Conservation (phyloP, 139 green algal genomes). For the Prasinococcaceae sp. region DNA sequence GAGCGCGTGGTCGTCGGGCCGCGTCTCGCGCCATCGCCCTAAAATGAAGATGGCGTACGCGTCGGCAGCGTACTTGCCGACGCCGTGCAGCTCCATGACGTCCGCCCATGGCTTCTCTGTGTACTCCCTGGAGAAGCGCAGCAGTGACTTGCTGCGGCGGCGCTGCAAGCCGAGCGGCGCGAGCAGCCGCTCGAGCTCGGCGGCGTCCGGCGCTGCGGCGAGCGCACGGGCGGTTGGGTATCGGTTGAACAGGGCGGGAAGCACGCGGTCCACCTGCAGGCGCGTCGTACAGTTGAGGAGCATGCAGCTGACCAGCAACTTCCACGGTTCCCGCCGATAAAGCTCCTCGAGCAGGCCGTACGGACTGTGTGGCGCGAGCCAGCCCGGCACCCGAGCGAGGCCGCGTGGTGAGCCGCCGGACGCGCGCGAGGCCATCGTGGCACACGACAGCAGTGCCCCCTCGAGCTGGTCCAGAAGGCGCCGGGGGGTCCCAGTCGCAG, state of each 20-base stretch:
- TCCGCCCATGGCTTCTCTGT: slow-evolving; percentile 58
- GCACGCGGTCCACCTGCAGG: slow-evolving; percentile 59
- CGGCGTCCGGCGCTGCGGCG: slow-evolving; percentile 44
- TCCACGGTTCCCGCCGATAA: slow-evolving; percentile 78
- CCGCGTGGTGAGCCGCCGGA: too few relatives aligned
- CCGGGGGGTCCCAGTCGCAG: too few relatives aligned
- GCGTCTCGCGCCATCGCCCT: slow-evolving; percentile 35
- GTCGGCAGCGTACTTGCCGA: slow-evolving; percentile 62
- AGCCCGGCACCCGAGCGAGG: too few relatives aligned
- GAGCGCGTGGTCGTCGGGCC: slow-evolving; percentile 57
- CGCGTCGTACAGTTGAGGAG: slow-evolving; percentile 77
- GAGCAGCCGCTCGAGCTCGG: slow-evolving; percentile 32
- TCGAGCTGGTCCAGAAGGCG: too few relatives aligned
- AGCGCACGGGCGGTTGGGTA: too few relatives aligned
- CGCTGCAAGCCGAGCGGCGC: slow-evolving; percentile 61
- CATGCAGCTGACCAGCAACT: slow-evolving; percentile 74
- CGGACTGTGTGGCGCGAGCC: slow-evolving; percentile 49
- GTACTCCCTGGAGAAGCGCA: slow-evolving; percentile 65
- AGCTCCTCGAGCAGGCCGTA: slow-evolving; percentile 73
- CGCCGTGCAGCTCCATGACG: slow-evolving; percentile 51
- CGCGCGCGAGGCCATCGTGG: too few relatives aligned
- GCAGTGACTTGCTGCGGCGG: slow-evolving; percentile 51
- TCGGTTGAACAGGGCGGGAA: slow-evolving; percentile 68
- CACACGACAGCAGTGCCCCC: too few relatives aligned
- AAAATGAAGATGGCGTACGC: slow-evolving; percentile 83